Evolutionary conservation across 805 yeast species (phyloP).

Genomic region (Metschnikowia aberdeeniae): DNA sequence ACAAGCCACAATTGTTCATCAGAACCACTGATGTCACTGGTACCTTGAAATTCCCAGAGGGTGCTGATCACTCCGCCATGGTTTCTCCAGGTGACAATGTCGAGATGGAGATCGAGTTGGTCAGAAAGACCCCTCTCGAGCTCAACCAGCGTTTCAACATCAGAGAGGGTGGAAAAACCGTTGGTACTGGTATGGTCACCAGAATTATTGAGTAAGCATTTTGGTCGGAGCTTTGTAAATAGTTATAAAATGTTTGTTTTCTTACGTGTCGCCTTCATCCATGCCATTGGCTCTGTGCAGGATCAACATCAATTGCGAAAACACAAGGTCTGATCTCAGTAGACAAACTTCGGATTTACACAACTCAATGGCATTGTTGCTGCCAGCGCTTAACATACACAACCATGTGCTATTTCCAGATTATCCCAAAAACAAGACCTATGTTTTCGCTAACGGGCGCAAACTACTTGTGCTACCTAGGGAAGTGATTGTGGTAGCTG

Average conservation of each 20-base stretch:
- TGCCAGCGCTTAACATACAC: slow-evolving; percentile 32
- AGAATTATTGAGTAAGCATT: slow-evolving; percentile 65
- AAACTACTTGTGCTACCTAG: slow-evolving; percentile 33
- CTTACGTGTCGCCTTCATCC: background rate
- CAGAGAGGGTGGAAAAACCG: slow-evolving; percentile 99
- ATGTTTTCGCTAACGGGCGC: slow-evolving; percentile 26
- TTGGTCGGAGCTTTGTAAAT: slow-evolving; percentile 1
- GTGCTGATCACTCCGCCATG: slow-evolving; percentile 80
- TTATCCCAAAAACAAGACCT: slow-evolving; percentile 17
- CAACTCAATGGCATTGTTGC: slow-evolving; percentile 15
- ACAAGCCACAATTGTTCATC: slow-evolving; percentile 96
- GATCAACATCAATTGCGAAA: slow-evolving; percentile 1
- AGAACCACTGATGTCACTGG: slow-evolving; percentile 96
- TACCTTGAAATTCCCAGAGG: slow-evolving; percentile 81
- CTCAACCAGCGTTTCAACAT: slow-evolving; percentile 97
- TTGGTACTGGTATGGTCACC: slow-evolving; percentile 97
- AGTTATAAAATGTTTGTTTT: slow-evolving; percentile 5
- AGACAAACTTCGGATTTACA: background rate
- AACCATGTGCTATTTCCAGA: slow-evolving; percentile 24
- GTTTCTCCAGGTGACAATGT: slow-evolving; percentile 98
- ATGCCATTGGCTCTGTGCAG: background rate
- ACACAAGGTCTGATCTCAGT: background rate
- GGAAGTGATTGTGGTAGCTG: slow-evolving; percentile 47
- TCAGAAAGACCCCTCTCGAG: slow-evolving; percentile 90
- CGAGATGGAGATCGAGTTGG: slow-evolving; percentile 89